phyloP scores from a whole-genome alignment of 2,329 filamentous ascomycete species.

The Alternaria sp. region DNA sequence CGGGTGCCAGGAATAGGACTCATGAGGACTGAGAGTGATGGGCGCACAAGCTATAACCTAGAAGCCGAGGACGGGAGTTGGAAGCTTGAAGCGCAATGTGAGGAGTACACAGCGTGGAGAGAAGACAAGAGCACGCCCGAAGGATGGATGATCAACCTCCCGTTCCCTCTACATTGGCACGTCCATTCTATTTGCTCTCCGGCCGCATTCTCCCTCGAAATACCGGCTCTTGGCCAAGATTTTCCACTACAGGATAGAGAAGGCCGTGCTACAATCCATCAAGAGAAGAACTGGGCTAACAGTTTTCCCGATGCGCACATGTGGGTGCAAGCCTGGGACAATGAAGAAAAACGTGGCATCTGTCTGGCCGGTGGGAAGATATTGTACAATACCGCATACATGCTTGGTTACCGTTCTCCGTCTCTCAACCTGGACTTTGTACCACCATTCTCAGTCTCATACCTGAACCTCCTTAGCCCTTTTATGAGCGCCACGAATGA shows the following conservation, averaged over 20 bases:
- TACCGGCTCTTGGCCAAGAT: constrained; percentile 42
- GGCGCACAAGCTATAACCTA: constrained; percentile 51
- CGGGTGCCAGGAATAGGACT: constrained; percentile 53
- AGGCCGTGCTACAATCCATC: constrained; percentile 55
- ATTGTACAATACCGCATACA: constrained; percentile 53
- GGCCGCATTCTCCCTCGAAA: constrained; percentile 52
- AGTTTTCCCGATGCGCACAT: constrained; percentile 57
- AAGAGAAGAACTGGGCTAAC: constrained; percentile 62
- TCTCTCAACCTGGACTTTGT: constrained; percentile 53
- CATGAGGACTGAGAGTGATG: constrained; percentile 49
- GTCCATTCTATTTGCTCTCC: constrained; percentile 58
- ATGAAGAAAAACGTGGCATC: constrained; percentile 30
- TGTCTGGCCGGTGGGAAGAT: constrained; percentile 49
- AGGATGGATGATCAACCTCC: constrained; percentile 56
- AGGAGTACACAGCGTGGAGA: constrained; percentile 53
- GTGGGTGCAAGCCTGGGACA: constrained; percentile 47
- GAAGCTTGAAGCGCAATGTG: constrained; percentile 54
- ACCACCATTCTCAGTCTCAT: constrained; percentile 55
- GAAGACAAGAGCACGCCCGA: constrained; percentile 54
- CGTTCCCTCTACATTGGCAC: constrained; percentile 62
- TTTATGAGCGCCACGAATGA: constrained; percentile 55
- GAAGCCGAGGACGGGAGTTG: constrained; percentile 42
- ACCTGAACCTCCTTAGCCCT: constrained; percentile 46
- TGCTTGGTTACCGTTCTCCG: constrained; percentile 57
- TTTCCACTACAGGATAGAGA: constrained; percentile 35